Base-by-base conservation (phyloP, 441 rosid genomes). In the Populus hybrid region DNA sequence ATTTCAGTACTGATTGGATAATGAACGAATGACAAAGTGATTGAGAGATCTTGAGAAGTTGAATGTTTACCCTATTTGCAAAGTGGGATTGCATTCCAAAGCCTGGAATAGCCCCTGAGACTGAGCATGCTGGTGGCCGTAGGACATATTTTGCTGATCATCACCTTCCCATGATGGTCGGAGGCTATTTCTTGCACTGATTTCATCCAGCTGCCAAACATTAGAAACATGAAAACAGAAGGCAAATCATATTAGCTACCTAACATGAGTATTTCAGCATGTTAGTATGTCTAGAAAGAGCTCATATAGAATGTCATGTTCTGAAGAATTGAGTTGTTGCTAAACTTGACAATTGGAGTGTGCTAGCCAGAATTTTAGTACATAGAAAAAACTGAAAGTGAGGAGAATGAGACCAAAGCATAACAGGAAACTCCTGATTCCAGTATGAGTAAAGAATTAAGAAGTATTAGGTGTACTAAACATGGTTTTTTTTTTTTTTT, bases 11-110 rank as follows among this genome's bases (percentile, higher is more conserved):
- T 9, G n/a, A 10, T 50, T 10, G 63, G 69, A 30, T 32, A 63
- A 63, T 66, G 71, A 42, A 10, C 6, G 18, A 23, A 42, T 46
- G 64, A 50, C 57, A 46, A 75, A 30, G 67, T 34, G 26, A 40
- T 21, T 26, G 6, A 30, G 20, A 11, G 23, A 11, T 23, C 12
- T 73, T 20, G 1, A 10, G n/a, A 10, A 34, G 68, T n/a, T 70
- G 67, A 53, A 67, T 24, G 57, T 1, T 35, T 86, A 95, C 98
- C 99, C 98, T 26, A 94, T 96, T 79, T 96, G 98, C 87, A 96
- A 85, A 71, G 98, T 94, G 82, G 97, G 98, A 79, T 96, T 87
- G 93, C 98, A 96, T 46, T 91, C 94, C 73, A 92, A 75, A 73
- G 90, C 90, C 79, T 92, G 98, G 86, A 86, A 93, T 20, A 96